phyloP scores from a whole-genome alignment of 78 protist species.

The Emiliania huxleyi region DNA sequence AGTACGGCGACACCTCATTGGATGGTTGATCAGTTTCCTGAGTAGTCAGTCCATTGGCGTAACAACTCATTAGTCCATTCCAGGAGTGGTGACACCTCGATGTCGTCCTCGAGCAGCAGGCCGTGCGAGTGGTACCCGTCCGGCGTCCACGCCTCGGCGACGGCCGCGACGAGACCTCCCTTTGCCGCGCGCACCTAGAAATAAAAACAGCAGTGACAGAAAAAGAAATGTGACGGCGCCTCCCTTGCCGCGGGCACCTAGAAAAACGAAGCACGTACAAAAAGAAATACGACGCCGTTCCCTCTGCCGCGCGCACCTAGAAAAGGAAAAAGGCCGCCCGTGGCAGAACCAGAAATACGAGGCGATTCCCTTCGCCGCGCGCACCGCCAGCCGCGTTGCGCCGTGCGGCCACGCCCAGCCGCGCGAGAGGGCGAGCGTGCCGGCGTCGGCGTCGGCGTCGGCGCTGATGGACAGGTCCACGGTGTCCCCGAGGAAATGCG shows the following conservation, averaged over 20 bases:
- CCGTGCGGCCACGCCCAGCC: constrained; percentile 24
- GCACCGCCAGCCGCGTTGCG: neutral
- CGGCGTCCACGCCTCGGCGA: constrained; percentile 33
- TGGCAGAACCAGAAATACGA: too few species aligned
- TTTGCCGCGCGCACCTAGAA: neutral
- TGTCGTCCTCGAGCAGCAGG: constrained; percentile 44
- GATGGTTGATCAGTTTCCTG: too few species aligned
- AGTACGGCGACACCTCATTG: neutral
- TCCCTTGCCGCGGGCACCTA: too few species aligned
- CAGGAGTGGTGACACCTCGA: constrained; percentile 37
- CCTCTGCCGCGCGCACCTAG: too few species aligned
- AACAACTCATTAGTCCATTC: too few species aligned
- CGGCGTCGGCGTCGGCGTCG: neutral
- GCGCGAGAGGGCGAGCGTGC: neutral
- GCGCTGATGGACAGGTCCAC: neutral
- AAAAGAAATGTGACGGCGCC: too few species aligned
- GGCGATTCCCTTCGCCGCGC: too few species aligned
- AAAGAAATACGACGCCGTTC: too few species aligned
- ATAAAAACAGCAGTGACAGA: too few species aligned
- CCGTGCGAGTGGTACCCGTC: neutral
- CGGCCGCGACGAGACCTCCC: constrained; percentile 18
- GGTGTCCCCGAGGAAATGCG: neutral
- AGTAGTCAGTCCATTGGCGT: too few species aligned
- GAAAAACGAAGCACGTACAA: too few species aligned
- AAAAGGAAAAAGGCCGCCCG: too few species aligned